Evolutionary conservation across 176 grass and related monocot species (phyloP), one percentile per base, ranked within the genome.

Genomic region (Zoysia pacifica): DNA sequence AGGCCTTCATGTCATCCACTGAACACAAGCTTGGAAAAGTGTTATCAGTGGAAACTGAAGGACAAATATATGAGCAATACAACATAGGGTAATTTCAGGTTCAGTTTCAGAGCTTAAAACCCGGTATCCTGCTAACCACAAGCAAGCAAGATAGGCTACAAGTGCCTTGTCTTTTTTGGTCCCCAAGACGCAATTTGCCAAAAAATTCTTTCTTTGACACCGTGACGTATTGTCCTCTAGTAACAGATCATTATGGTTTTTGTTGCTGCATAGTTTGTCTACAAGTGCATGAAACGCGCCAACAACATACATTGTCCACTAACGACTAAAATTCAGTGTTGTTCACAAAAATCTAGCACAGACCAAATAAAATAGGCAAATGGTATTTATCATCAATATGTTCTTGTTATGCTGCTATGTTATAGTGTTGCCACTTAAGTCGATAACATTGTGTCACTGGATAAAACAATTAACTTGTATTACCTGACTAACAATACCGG

Each of bases 401-500:
- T 45, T 43, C 1, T 7, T 3, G 41, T 13, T 67, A n/a, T 41
- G 15, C 13, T 37, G 16, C 36, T 13, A 16, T 74, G n/a, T 11
- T 56, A 16, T 58, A 8, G 16, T 58, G 54, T 58, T 19, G 54
- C 5, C 28, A 11, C 48, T 72, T 53, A 56, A 44, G 16, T 43
- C 16, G 43, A 41, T 67, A 10, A 52, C 48, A 55, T 28, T 15
- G 35, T 20, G 0, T 35, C 36, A 43, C 4, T 11, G 53, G 18
- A 28, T 6, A 36, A 72, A 56, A 67, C 0, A 46, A 55, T 69
- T 12, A 11, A 44, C 45, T 4, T 38, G 58, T 52, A 54, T 51
- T 93, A 99, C 97, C 97, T 95, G 90, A 46, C 76, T 88, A 69
- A 93, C 87, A 19, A 95, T 91, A 89, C 97, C 88, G 0, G 70